Evolutionary conservation across 306 rosid species (phyloP).

Genomic region (Castanea sativa): DNA sequence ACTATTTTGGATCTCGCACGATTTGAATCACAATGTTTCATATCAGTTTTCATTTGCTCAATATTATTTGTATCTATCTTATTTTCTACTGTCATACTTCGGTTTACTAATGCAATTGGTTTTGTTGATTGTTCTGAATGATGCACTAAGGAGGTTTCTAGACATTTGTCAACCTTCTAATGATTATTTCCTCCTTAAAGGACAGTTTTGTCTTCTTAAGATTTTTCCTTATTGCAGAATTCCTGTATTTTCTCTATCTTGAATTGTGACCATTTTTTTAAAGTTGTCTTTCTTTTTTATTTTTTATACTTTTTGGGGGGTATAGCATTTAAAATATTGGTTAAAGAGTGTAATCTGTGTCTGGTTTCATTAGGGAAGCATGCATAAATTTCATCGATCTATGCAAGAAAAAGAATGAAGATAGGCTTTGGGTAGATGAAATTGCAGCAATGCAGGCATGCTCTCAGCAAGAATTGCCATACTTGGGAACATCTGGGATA

Average conservation of each 20-base stretch:
- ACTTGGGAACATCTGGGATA: slow-evolving; percentile 77
- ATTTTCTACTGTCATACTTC: background rate
- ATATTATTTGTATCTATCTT: background rate
- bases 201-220: background rate
- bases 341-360: slow-evolving; percentile 14
- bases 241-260: background rate
- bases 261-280: background rate
- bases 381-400: slow-evolving; percentile 79
- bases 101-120: background rate
- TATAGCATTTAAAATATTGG: background rate
- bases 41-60: background rate
- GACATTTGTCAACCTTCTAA: background rate
- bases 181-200: background rate
- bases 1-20: background rate
- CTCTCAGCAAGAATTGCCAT: slow-evolving; percentile 71
- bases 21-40: background rate
- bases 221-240: background rate
- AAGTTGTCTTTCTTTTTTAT: background rate
- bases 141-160: background rate
- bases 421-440: slow-evolving; percentile 91
- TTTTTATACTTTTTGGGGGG: background rate
- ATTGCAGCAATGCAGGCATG: slow-evolving; percentile 90
- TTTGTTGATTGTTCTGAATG: background rate
- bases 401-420: slow-evolving; percentile 93
- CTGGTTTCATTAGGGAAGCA: slow-evolving; percentile 69